Base-by-base conservation (phyloP, 129 eudicot species). In the Flaveria sonorensis region DNA sequence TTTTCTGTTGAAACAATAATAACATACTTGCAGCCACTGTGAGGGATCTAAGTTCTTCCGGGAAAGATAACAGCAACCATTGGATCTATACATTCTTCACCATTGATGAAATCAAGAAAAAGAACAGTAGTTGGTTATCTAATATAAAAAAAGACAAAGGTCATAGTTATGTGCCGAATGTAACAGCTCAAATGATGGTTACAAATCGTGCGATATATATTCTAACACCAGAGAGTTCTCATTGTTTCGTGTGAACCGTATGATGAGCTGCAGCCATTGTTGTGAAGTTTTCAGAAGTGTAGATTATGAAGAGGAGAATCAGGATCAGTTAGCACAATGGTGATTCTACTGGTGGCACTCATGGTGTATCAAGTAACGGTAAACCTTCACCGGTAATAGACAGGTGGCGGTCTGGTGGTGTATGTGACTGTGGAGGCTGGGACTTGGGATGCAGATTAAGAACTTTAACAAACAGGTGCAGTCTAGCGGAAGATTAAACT, bases 341-440 rank as follows among this genome's bases (percentile, higher is more conserved):
- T 88, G 53, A 77, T 93, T 72, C 78, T 93, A 57, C 95, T 28
- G 91, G 91, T 30, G 98, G 92, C 23, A 78, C 77, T 67, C 98
- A 93, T 82, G 93, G 92, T 11, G 73, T 78, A 45, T 88, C 96
- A 52, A 83, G 88, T 77, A 83, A 88, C 45, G 96, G 92, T 77
- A 88, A 81, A 78, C 76, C 92, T 56, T 90, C 95, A 36, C 76
- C 96, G 18, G 64, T 93, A n/a, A 81, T 88, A 19, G 83, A 90
- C 42, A 83, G 98, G 82, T 93, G 98, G 98, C 69, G 75, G 19
- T 83, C 95, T 9, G 91, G 92, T 28, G 98, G 98, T 53, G 85
- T 73, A 24, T 93, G 98, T 83, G 98, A 90, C 67, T 93, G 98
- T 74, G 98, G 96, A 19, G 98, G 98, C 13, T 93, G 98, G 98